These are phyloP conservation scores for Metschnikowia lochheadii DNA, from an alignment of 805 yeast genomes.

Conservation along the genomic window DNA sequence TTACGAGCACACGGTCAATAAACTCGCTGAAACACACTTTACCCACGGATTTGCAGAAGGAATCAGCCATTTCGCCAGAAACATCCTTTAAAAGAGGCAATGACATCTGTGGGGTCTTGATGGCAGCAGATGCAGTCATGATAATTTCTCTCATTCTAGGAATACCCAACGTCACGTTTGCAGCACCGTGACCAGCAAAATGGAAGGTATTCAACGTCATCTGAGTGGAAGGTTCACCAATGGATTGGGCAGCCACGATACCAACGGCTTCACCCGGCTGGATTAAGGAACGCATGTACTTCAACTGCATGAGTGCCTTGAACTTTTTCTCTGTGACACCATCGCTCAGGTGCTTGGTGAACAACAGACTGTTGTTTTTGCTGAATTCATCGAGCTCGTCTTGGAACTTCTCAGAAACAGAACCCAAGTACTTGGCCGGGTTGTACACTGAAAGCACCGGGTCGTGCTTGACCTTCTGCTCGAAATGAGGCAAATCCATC, in stretches of 20 bases:
- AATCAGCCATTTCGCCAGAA: constrained; percentile 80
- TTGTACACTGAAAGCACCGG: constrained; percentile 82
- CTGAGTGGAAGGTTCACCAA: constrained; percentile 99
- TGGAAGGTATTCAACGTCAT: constrained; percentile 97
- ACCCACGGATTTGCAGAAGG: constrained; percentile 87
- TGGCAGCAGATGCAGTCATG: constrained; percentile 95
- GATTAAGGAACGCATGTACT: constrained; percentile 92
- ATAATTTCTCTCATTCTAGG: constrained; percentile 99
- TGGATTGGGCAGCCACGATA: constrained; percentile 94
- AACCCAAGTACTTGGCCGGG: constrained; percentile 87
- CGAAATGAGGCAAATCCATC: constrained; percentile 57
- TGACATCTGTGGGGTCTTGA: constrained; percentile 99
- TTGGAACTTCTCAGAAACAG: constrained; percentile 88
- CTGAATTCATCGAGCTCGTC: constrained; percentile 71
- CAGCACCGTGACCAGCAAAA: constrained; percentile 99
- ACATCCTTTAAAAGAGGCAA: constrained; percentile 80
- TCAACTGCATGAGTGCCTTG: constrained; percentile 95
- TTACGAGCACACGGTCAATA: constrained; percentile 76
- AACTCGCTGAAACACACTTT: constrained; percentile 83
- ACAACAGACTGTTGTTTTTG: constrained; percentile 48
- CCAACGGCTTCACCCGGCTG: constrained; percentile 99
- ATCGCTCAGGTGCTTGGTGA: constrained; percentile 49
- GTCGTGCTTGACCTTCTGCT: constrained; percentile 65
- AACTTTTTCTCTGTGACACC: constrained; percentile 74
- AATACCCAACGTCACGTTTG: constrained; percentile 97